Base-by-base conservation (phyloP, 1,139 yeast species). In the Geotrichum citri-aurantii region DNA sequence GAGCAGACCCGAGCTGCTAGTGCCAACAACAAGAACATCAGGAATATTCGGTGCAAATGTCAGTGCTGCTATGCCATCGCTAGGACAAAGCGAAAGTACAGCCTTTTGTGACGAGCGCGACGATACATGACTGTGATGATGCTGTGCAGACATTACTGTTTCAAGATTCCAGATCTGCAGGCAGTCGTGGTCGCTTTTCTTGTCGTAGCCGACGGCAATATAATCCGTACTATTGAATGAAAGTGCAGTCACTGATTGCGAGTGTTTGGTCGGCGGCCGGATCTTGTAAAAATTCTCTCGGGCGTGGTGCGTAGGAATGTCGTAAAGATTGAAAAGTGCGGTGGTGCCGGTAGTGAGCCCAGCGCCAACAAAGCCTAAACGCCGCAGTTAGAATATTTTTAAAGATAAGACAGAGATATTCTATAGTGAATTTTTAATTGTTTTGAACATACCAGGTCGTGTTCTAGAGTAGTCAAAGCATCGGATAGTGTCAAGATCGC, bases 141-240 rank as follows among this genome's bases (percentile, higher is more conserved):
- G n/a, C 10, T 11, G 44, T n/a, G 44, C n/a, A 4, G 44, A 37
- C 12, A 52, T 50, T 14, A 37, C 44, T 23, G 82, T 84, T 58
- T 81, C 83, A n/a, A 88, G 77, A 68, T 90, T 89, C 93, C 95
- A 91, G 14, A 92, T 78, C 65, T 87, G 88, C 54, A 92, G 74
- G 29, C 95, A 85, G 60, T 83, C 81, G 67, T 89, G 96, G 65
- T 84, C 89, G 58, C 93, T 77, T 7, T 88, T 86, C 65, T 89
- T 84, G 64, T 91, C 97, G 62, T 86, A 79, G 0, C 96, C 96
- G 29, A 86, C 83, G 0, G 91, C 97, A 6, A 91, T 74, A 50
- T 87, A 71, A 1, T 86, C 88, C 48, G 78, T 76, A 27, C 78
- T 75, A 69, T 83, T 88, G 72, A 91, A 87, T 1, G 92, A 80